Base-by-base conservation (phyloP, 441 rosid species). In the Viola pubescens region DNA sequence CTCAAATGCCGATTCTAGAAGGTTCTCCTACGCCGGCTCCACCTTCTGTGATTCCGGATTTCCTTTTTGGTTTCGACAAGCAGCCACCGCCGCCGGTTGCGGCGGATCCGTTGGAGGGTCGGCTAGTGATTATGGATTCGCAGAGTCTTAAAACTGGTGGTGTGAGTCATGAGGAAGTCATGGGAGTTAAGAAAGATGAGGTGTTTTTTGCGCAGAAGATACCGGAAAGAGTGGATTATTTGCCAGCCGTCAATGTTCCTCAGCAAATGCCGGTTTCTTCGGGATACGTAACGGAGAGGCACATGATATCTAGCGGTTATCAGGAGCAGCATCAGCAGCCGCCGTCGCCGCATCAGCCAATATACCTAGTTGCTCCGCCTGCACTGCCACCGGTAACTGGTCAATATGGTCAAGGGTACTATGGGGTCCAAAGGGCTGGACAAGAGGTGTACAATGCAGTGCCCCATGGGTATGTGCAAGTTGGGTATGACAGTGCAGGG, bases 41-140 rank as follows among this genome's bases (percentile, higher is more conserved):
- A 11, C 39, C 72, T 42, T 44, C 67, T 0, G 66, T 47, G 2
- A 80, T 74, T 66, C 77, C 79, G 16, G 84, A 82, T 19, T 79
- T 72, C 48, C 68, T 82, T 9, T 80, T 79, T 49, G 84, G 81
- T 3, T 66, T 82, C 19, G 91, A 85, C 46, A 79, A 80, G 59
- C 51, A 59, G 44, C 58, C 68, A 13, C 42, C 61, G 41, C 66
- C 55, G 26, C 61, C 66, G 44, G 42, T 52, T 49, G 48, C 52
- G 2, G 77, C 68, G 60, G 86, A 75, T 14, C 66, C 63, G 6
- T 16, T 77, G 4, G 82, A 81, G 34, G 74, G 76, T 38, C 81
- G 81, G 58, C 72, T 75, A 9, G 81, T 77, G 64, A 73, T 69
- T 50, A 69, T 72, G 51, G 84, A 81, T n/a, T 59, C 77, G 47